These are phyloP conservation scores for Betula pendula DNA, from an alignment of 306 rosid genomes.

Conservation along the genomic window DNA sequence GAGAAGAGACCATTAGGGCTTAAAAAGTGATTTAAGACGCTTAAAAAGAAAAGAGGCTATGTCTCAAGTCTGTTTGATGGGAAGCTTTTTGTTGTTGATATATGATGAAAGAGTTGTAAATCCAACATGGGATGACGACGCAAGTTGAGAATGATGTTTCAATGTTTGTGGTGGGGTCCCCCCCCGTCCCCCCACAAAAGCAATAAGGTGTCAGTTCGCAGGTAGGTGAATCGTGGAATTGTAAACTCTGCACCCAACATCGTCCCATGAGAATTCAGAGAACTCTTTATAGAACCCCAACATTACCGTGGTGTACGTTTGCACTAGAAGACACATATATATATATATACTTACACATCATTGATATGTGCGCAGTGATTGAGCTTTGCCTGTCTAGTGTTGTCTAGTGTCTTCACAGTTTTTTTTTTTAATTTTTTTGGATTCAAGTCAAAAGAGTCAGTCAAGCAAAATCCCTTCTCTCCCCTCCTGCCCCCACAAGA, in stretches of 20 bases:
- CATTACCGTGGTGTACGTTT: constrained; percentile 28
- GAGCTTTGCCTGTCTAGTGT: constrained; percentile 27
- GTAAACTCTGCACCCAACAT: constrained; percentile 71
- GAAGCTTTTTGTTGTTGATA: no score
- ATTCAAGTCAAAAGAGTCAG: constrained; percentile 69
- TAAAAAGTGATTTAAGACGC: no score
- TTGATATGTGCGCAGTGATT: no score
- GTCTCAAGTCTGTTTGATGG: no score
- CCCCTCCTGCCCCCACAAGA: constrained; percentile 74
- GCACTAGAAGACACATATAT: constrained; percentile 39
- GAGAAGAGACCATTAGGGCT: no score
- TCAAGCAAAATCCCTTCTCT: constrained; percentile 53
- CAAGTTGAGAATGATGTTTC: constrained; percentile 6
- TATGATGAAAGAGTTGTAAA: no score
- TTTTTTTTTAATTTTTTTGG: constrained; percentile 24
- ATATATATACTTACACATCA: no score
- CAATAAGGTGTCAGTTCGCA: constrained; percentile 57
- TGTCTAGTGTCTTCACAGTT: constrained; percentile 39
- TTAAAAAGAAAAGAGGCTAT: no score
- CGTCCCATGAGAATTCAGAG: constrained; percentile 49
- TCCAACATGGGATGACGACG: not conserved
- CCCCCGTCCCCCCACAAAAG: constrained; percentile 5
- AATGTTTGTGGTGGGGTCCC: constrained; percentile 25
- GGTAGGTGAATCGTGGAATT: constrained; percentile 58
- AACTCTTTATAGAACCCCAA: constrained; percentile 22